These are phyloP conservation scores for Hypoxylon fragiforme DNA, from an alignment of 495 filamentous ascomycete species.

Conservation along the genomic window DNA sequence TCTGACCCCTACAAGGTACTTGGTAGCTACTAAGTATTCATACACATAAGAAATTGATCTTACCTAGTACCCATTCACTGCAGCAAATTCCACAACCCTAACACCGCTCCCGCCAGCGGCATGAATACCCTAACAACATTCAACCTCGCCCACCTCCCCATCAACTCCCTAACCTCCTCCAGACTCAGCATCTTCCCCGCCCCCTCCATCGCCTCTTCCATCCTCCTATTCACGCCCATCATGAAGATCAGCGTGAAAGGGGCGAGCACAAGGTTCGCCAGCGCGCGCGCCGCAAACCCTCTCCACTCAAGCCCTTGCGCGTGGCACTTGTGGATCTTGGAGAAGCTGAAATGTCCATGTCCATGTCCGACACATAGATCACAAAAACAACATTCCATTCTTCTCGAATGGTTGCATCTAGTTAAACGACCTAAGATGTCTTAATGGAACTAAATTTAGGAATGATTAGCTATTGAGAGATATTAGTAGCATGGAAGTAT, in stretches of 20 bases:
- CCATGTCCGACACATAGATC: background rate
- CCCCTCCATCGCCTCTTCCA: constrained; percentile 25
- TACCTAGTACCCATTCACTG: constrained; percentile 13
- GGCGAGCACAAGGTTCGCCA: constrained; percentile 43
- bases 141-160: constrained; percentile 42
- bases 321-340: constrained; percentile 36
- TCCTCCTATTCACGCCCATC: constrained; percentile 18
- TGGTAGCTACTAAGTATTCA: no score
- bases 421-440: no score
- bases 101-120: constrained; percentile 41
- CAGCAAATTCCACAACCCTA: constrained; percentile 39
- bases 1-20: no score
- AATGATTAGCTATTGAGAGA: no score
- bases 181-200: constrained; percentile 39
- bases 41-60: no score
- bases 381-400: background rate
- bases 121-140: constrained; percentile 44
- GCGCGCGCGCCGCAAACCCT: constrained; percentile 39
- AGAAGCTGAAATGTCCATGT: constrained; percentile 27
- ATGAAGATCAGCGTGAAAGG: constrained; percentile 43
- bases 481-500: no score
- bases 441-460: no score
- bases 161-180: constrained; percentile 34
- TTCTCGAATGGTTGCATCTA: no score
- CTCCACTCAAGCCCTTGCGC: constrained; percentile 33